phyloP scores from a whole-genome alignment of 805 yeast genomes.

The Teunomyces stri region DNA sequence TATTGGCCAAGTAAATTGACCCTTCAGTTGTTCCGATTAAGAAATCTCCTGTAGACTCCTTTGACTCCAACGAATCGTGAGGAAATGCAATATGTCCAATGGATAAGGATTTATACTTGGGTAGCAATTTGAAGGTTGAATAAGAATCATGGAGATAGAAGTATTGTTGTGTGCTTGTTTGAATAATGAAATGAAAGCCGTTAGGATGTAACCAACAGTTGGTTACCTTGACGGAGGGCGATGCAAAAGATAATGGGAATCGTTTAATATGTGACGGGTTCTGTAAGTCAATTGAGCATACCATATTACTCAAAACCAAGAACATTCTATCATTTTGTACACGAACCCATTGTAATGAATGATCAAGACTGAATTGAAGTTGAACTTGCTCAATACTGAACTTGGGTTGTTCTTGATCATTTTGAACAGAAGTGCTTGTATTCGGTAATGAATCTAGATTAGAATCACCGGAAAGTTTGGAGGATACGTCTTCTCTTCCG shows the following conservation, averaged over 20 bases:
- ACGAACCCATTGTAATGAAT: constrained; percentile 21
- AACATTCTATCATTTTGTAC: constrained; percentile 38
- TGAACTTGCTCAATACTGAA: constrained; percentile 38
- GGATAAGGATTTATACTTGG: constrained; percentile 29
- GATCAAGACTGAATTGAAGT: constrained; percentile 34
- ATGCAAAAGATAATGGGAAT: constrained; percentile 18
- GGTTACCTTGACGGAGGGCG: constrained; percentile 14
- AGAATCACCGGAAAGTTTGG: neutral
- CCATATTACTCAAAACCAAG: constrained; percentile 18
- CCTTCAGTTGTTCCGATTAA: constrained; percentile 31
- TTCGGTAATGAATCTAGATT: neutral
- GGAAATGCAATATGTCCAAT: constrained; percentile 26
- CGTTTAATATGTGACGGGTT: constrained; percentile 33
- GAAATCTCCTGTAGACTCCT: constrained; percentile 28
- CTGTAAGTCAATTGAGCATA: constrained; percentile 32
- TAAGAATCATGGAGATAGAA: constrained; percentile 33
- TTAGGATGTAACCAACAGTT: constrained; percentile 38
- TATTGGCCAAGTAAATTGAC: constrained; percentile 21
- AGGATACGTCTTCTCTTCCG: neutral
- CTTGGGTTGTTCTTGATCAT: constrained; percentile 16
- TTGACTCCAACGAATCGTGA: neutral
- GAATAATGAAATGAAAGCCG: constrained; percentile 34
- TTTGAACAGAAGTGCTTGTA: neutral
- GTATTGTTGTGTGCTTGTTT: constrained; percentile 20
- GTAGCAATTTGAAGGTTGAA: constrained; percentile 30